These are phyloP conservation scores for Hapsidospora chrysogenum DNA, from an alignment of 495 filamentous ascomycete genomes.

Conservation along the genomic window DNA sequence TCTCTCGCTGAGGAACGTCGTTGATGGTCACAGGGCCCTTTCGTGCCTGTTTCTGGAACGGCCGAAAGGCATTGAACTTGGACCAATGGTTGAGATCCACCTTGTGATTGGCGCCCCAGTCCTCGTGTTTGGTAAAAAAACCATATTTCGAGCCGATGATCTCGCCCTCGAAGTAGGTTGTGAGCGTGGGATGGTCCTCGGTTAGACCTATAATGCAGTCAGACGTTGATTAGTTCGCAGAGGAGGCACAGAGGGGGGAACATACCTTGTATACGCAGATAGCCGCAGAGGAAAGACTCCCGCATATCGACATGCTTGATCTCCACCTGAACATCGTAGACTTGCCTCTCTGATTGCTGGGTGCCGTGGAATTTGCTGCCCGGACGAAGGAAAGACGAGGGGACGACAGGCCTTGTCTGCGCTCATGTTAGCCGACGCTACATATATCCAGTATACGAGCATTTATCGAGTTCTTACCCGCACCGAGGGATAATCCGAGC, in stretches of 20 bases:
- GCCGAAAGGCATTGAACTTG: constrained; percentile 74
- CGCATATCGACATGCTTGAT: constrained; percentile 92
- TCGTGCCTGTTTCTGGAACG: constrained; percentile 55
- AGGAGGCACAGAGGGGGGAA: constrained; percentile 4
- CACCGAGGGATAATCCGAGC: constrained; percentile 49
- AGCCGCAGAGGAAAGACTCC: constrained; percentile 91
- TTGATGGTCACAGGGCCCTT: constrained; percentile 35
- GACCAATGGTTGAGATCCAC: constrained; percentile 89
- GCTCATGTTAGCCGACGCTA: constrained; percentile 5
- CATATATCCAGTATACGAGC: neutral
- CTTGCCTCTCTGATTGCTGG: constrained; percentile 77
- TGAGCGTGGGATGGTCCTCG: constrained; percentile 86
- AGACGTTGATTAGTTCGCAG: neutral
- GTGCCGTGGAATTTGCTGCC: constrained; percentile 82
- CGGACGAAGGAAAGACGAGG: constrained; percentile 76
- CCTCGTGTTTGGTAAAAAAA: constrained; percentile 75
- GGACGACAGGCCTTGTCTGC: constrained; percentile 41
- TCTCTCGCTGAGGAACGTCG: constrained; percentile 69
- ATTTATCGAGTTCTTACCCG: constrained; percentile 29
- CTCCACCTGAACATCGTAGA: constrained; percentile 91
- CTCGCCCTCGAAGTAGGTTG: constrained; percentile 97
- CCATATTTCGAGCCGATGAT: constrained; percentile 92
- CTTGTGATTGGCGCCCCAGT: constrained; percentile 86
- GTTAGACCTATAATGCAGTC: constrained; percentile 53
- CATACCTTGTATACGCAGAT: constrained; percentile 88